These are phyloP conservation scores for Penicillium olsonii DNA, from an alignment of 2,329 filamentous ascomycete species.

Conservation along the genomic window DNA sequence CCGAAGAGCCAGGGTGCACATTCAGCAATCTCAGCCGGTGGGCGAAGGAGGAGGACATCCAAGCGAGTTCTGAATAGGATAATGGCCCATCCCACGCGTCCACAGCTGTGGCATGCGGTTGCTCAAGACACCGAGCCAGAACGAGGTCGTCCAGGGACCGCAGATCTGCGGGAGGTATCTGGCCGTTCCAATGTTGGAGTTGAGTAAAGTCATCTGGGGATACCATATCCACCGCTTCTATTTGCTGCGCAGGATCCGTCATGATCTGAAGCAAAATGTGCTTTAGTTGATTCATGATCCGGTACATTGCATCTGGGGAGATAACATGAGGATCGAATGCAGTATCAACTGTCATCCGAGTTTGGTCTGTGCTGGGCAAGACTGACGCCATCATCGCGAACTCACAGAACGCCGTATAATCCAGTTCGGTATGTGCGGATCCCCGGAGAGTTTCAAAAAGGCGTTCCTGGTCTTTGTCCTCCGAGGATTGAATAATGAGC, in stretches of 20 bases:
- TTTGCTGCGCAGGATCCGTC: neutral
- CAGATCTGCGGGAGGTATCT: neutral
- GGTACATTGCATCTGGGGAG: neutral
- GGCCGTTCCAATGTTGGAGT: constrained; percentile 8
- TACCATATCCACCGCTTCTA: neutral
- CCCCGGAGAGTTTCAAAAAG: neutral
- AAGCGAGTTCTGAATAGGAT: constrained; percentile 28
- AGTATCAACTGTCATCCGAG: neutral
- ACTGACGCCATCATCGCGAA: neutral
- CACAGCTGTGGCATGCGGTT: constrained; percentile 21
- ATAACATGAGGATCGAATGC: neutral
- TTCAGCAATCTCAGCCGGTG: neutral
- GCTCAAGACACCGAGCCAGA: neutral
- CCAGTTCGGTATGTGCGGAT: neutral
- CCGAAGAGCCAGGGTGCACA: neutral
- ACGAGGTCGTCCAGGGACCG: neutral
- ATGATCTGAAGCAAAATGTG: neutral
- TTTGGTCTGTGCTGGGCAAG: neutral
- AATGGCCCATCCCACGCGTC: constrained; percentile 31
- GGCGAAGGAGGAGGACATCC: constrained; percentile 4
- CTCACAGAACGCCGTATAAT: neutral
- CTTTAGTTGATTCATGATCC: neutral
- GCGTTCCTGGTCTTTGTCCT: neutral
- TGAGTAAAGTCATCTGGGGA: neutral
- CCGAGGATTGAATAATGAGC: neutral